These are phyloP conservation scores for Rugonectria rugulosa DNA, from an alignment of 2,329 filamentous ascomycete genomes.

Conservation along the genomic window DNA sequence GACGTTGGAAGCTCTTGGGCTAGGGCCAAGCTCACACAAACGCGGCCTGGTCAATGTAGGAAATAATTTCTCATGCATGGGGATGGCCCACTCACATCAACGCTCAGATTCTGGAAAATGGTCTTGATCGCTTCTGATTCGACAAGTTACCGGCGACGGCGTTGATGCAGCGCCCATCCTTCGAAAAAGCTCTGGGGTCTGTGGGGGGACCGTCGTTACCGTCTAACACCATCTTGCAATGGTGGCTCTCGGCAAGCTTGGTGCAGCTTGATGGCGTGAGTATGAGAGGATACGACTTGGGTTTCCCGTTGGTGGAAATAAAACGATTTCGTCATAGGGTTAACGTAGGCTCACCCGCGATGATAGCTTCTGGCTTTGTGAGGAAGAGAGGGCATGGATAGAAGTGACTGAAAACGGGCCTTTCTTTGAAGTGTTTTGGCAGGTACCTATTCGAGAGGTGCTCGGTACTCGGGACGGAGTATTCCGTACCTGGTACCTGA, in stretches of 20 bases:
- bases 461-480: too few species aligned
- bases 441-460: too few species aligned
- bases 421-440: too few species aligned
- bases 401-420: too few species aligned
- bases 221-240: conserved; percentile 22
- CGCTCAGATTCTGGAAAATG: conserved; percentile 40
- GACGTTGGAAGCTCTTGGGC: conserved; percentile 4
- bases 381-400: too few species aligned
- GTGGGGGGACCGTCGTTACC: conserved; percentile 18
- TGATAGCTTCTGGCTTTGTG: too few species aligned
- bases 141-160: conserved; percentile 34
- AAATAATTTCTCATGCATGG: conserved; percentile 41
- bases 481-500: too few species aligned
- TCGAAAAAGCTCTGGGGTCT: conserved; percentile 27
- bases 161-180: conserved; percentile 36
- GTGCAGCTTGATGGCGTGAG: conserved; percentile 24
- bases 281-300: conserved; percentile 5
- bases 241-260: conserved; percentile 26
- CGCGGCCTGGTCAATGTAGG: conserved; percentile 32
- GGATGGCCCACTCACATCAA: conserved; percentile 34
- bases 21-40: conserved; percentile 4
- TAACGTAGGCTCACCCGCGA: too few species aligned
- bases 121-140: conserved; percentile 38
- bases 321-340: not conserved
- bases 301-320: not conserved